Base-by-base conservation (phyloP, 331 rosid species). In the Quercus tomentella region DNA sequence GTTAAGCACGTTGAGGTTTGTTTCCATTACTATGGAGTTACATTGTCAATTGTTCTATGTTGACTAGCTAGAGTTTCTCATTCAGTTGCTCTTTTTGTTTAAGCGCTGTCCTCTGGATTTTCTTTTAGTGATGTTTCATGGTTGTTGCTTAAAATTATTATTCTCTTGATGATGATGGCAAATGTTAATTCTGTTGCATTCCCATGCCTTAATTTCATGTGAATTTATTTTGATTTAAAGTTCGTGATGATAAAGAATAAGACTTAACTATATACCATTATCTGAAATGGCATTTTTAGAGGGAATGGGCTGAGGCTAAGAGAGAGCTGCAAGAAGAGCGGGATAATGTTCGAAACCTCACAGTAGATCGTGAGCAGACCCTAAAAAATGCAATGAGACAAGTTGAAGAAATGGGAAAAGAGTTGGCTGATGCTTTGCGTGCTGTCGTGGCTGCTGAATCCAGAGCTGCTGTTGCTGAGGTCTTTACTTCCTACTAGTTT, bases 271-370 rank as follows among this genome's bases (percentile, higher is more conserved):
- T 26, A 60, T 20, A 14, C 21, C 45, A 17, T 74, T 68, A 7
- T 72, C 10, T 33, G 30, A 33, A 84, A 79, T 84, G 73, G 17
- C 20, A 60, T 18, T 33, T 41, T 75, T 86, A 96, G 99, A 87
- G 89, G 88, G 98, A 96, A 82, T 96, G 99, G 99, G 97, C 93
- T 33, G 99, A 91, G 78, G 98, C 89, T 74, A 93, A 89, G 90
- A 91, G 87, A 79, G 99, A 96, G 83, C 84, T 96, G 72, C 94
- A 89, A 71, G 92, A 89, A 73, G 98, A 93, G 83, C 87, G 94
- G 58, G 91, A 88, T 75, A 91, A 84, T 82, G 85, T 84, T 79
- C 89, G 93, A 70, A 82, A 81, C 78, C 83, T 93, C 77, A 79
- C 91, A 35, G 79, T 69, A 70, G 97, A 90, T 31, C 91, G 94